Evolutionary conservation across 768 basidiomycete species (phyloP), one percentile per base, ranked within the genome.

Genomic region (Pulveroboletus ravenelii): DNA sequence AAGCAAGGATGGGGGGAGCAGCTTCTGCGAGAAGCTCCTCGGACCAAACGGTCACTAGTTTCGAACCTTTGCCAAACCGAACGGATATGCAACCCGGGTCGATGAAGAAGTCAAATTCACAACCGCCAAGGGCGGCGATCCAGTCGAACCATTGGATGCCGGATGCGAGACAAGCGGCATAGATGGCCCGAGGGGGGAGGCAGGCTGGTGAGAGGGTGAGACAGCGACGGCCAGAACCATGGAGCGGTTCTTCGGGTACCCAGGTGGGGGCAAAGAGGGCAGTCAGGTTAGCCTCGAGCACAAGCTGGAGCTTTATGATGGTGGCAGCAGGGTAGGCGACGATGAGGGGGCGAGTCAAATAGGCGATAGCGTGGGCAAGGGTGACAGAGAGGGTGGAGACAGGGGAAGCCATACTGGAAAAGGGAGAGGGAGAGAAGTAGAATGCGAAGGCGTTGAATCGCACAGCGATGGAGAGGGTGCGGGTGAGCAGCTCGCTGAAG

Each of bases 81-180:
- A 87, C 71, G 51, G 84, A 84, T 56, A 91, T 79, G 64, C 79
- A 82, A 53, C 87, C 88, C 55, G 89, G 89, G 65, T 90, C 85
- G 59, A 89, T 78, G 68, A 87, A 85, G 53, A 91, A 77, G 67
- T 90, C 88, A 62, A 90, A 83, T 69, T 86, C 84, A 50, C 72
- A 69, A 56, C 79, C 76, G 10, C 88, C 87, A 41, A 90, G 78
- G 51, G 78, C 72, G 41, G 75, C 58, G 47, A 89, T 86, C 89
- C 89, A 91, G 63, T 87, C 81, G 51, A 82, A 82, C 89, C 89
- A 91, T 60, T 87, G 84, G 30, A 90, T 76, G 51, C 80, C 80
- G 35, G 84, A 74, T 20, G 81, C 73, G 48, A 82, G 71, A 68
- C 88, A 89, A 13, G 87, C 84, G 47, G 79, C 70, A 70, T 88